Base-by-base conservation (phyloP, 306 rosid species). In the Nissolia schottii region DNA sequence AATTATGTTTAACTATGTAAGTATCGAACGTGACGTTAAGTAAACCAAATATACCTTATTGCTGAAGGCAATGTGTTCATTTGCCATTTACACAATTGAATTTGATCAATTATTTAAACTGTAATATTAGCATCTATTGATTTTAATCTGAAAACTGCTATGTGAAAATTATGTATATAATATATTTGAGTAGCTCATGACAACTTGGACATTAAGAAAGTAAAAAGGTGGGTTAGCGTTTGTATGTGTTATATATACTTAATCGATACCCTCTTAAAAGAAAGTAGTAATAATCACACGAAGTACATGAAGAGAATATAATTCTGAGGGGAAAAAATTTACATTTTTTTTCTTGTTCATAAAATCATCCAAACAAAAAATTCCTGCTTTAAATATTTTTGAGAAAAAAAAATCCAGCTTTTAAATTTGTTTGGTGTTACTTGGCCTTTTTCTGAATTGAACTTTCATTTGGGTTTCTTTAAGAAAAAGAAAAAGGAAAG, bases 401-500 rank as follows among this genome's bases (percentile, higher is more conserved):
- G 79, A 64, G 84, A 82, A 88, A 80, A 79, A 54, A 35, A 65
- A 40, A 59, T 64, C 32, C 22, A 32, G 80, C 89, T 86, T 85
- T 82, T 78, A 61, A 77, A 74, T 71, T 64, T 69, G 57, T 60
- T 13, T 53, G 37, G 27, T 49, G 22, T 64, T 71, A 56, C 16
- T 10, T 62, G 58, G 85, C 85, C 79, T 80, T 91, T 89, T 87
- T 53, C 70, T 57, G 14, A 81, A 50, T 65, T 65, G 14, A 81
- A 50, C 86, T 74, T 85, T 86, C 64, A 43, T 83, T 83, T 66
- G 70, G 70, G 46, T 70, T 82, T 71, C 70, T 77, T 57, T 78
- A 67, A 69, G 71, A 74, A 82, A 73, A 82, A 70, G 79, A 80
- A 74, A 69, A 80, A 85, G 64, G 73, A 79, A 76, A 79, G 81